A percentile compares a stretch with the other conserved stretches of the same genome.
Conservation (phyloP, 1,284 basidiomycete genomes). For the Schizophyllum commune region DNA sequence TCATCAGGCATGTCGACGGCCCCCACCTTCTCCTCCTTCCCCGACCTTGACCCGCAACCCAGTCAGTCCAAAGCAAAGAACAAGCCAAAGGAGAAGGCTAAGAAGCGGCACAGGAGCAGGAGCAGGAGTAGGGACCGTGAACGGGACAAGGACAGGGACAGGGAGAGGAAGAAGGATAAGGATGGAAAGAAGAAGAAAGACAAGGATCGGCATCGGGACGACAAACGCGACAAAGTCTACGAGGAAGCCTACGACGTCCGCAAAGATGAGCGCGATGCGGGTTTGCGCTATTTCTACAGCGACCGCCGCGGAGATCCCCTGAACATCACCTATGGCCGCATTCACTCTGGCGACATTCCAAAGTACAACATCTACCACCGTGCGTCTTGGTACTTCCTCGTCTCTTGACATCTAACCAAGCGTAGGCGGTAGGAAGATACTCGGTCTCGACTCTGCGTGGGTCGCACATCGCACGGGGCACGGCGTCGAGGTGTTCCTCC, state of each 20-base stretch:
- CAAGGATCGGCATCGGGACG: slow-evolving; percentile 10
- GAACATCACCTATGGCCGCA: slow-evolving; percentile 63
- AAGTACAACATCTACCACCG: slow-evolving; percentile 53
- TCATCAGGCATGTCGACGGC: slow-evolving; percentile 30
- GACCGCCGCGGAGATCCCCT: slow-evolving; percentile 64
- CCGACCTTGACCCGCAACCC: slow-evolving; percentile 14
- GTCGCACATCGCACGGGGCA: slow-evolving; percentile 41
- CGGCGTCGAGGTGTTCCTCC: slow-evolving; percentile 53
- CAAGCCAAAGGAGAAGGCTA: slow-evolving; percentile 15
- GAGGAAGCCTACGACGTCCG: slow-evolving; percentile 27
- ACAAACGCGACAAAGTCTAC: slow-evolving; percentile 21
- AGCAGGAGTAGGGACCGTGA: slow-evolving; percentile 20
- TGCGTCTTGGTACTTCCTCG: slow-evolving; percentile 23
- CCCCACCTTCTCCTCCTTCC: slow-evolving; percentile 51
- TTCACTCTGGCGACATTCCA: slow-evolving; percentile 60
- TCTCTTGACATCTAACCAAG: slow-evolving; percentile 41
- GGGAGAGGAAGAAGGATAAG: slow-evolving; percentile 9
- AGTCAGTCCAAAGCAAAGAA: slow-evolving; percentile 3
- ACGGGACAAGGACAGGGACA: slow-evolving; percentile 19
- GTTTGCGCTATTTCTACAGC: slow-evolving; percentile 44
- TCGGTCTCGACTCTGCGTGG: slow-evolving; percentile 48
- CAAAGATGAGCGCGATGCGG: slow-evolving; percentile 14
- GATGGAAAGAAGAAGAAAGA: slow-evolving; percentile 8
- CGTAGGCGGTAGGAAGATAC: slow-evolving; percentile 55
- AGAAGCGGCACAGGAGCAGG: slow-evolving; percentile 17